Evolutionary conservation across 2,329 filamentous ascomycete genomes (phyloP).

Genomic region (Botrytis tulipae): DNA sequence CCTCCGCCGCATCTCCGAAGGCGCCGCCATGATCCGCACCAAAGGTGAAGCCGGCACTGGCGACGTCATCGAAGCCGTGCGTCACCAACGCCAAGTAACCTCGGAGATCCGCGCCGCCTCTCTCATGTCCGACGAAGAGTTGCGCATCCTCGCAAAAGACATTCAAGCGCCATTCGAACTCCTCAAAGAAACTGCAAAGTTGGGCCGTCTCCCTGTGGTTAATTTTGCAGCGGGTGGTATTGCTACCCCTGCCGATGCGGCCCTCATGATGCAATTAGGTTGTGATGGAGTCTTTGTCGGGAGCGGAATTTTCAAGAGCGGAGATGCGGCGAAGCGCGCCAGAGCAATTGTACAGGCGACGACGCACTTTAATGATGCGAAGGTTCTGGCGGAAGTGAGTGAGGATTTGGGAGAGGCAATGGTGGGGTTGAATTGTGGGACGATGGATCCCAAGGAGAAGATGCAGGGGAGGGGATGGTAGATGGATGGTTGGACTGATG

Average conservation of each 20-base stretch:
- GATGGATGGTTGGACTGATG: neutral
- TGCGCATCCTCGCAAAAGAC: constrained; percentile 77
- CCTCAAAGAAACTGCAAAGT: constrained; percentile 80
- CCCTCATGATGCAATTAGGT: constrained; percentile 98
- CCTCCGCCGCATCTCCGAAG: constrained; percentile 83
- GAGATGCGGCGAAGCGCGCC: constrained; percentile 84
- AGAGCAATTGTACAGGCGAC: constrained; percentile 93
- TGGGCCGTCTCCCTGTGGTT: constrained; percentile 87
- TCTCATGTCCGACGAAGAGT: constrained; percentile 64
- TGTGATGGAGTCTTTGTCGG: constrained; percentile 98
- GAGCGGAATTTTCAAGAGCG: constrained; percentile 95
- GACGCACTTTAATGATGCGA: constrained; percentile 83
- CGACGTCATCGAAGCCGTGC: constrained; percentile 93
- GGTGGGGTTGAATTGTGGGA: constrained; percentile 87
- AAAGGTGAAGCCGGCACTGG: constrained; percentile 98
- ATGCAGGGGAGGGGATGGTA: constrained; percentile 85
- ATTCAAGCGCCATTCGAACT: constrained; percentile 75
- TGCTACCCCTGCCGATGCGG: constrained; percentile 97
- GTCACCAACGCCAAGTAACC: constrained; percentile 91
- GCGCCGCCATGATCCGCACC: constrained; percentile 97
- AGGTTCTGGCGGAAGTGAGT: constrained; percentile 83
- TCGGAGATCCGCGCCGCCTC: constrained; percentile 73
- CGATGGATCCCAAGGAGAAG: constrained; percentile 76
- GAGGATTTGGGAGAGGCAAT: constrained; percentile 94
- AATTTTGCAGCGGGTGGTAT: constrained; percentile 98